A percentile compares a stretch with the other conserved stretches of the same genome.
phyloP scores from a whole-genome alignment of 2,329 filamentous ascomycete genomes.

The Hypocreales sp. region DNA sequence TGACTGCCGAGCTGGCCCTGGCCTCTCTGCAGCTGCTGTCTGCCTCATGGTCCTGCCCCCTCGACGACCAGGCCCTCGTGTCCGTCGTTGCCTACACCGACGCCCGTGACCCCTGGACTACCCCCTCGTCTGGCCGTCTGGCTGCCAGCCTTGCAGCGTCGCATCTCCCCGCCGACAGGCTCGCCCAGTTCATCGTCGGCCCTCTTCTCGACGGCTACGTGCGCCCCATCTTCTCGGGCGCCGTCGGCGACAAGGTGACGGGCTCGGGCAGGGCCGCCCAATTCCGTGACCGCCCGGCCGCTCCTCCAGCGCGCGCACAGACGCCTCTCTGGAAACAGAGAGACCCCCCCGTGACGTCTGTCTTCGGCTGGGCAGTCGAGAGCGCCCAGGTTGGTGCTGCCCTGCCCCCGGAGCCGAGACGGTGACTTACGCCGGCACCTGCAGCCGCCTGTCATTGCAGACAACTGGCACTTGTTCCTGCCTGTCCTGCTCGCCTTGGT shows the following conservation, averaged over 20 bases:
- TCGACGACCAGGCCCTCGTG: constrained; percentile 12
- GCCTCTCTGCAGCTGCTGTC: constrained; percentile 13
- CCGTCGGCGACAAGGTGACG: constrained; percentile 24
- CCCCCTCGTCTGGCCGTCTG: constrained; percentile 10
- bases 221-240: constrained; percentile 49
- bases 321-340: neutral
- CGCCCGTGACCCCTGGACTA: constrained; percentile 21
- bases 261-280: constrained; percentile 13
- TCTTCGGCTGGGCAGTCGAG: constrained; percentile 4
- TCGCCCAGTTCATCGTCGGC: constrained; percentile 29
- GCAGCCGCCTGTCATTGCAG: constrained; percentile 5
- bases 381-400: constrained; percentile 3
- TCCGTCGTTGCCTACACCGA: constrained; percentile 16
- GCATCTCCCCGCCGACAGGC: constrained; percentile 7
- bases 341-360: neutral
- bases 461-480: constrained; percentile 51
- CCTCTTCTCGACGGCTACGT: constrained; percentile 47
- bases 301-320: neutral
- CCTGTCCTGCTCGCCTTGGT: constrained; percentile 55
- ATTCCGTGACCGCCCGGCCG: constrained; percentile 2
- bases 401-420: constrained; percentile 1
- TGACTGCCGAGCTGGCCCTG: constrained; percentile 11
- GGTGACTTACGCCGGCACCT: neutral
- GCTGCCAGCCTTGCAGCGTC: constrained; percentile 17
- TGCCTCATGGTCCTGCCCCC: constrained; percentile 1